phyloP scores from a whole-genome alignment of 495 filamentous ascomycete genomes.

The Talaromyces adpressus region DNA sequence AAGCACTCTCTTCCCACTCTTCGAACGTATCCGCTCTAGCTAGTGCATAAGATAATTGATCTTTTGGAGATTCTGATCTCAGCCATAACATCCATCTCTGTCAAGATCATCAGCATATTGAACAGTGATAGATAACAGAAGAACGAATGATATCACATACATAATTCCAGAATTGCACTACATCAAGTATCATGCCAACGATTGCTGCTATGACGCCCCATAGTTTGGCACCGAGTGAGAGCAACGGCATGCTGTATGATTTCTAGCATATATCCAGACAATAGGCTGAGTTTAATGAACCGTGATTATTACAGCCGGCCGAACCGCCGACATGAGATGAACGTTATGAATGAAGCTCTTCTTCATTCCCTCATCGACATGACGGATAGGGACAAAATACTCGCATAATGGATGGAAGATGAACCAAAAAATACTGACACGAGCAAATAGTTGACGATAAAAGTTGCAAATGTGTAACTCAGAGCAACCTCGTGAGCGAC shows the following conservation, averaged over 20 bases:
- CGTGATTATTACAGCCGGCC: background rate
- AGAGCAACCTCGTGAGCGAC: background rate
- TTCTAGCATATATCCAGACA: background rate
- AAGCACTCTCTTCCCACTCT: constrained; percentile 77
- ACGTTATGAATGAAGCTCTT: background rate
- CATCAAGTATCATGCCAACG: constrained; percentile 51
- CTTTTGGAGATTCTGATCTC: constrained; percentile 30
- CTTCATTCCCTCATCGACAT: background rate
- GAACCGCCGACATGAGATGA: background rate
- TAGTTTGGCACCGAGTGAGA: constrained; percentile 19
- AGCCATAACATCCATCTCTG: constrained; percentile 23
- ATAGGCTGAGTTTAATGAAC: background rate
- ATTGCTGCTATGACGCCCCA: constrained; percentile 38
- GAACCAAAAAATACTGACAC: background rate
- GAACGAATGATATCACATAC: constrained; percentile 28
- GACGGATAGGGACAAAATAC: background rate
- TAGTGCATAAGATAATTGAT: constrained; percentile 34
- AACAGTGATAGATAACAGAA: background rate
- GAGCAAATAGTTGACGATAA: too few relatives aligned
- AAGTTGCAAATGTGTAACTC: background rate
- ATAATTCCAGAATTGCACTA: constrained; percentile 56
- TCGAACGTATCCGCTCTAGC: constrained; percentile 62
- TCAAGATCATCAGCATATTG: background rate
- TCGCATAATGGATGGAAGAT: background rate
- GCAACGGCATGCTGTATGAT: constrained; percentile 8